Conservation (phyloP, 148 eudicot genomes). For the Nyssa sinensis region DNA sequence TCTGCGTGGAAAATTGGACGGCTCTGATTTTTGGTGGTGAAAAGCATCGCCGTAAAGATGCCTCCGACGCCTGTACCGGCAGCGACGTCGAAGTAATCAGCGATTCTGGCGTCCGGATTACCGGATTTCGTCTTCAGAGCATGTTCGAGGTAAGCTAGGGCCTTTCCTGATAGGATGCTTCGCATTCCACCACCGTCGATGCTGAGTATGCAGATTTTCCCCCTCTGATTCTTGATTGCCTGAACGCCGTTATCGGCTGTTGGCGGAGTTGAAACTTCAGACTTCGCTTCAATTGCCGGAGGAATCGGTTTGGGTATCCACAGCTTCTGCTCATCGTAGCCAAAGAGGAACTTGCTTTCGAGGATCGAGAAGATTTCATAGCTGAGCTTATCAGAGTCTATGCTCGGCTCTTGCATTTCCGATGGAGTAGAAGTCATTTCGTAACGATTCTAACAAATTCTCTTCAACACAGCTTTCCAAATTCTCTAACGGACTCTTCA, state of each 20-base stretch:
- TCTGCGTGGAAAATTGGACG: conserved; percentile 72
- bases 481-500: too few relatives aligned
- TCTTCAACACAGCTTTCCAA: neutral
- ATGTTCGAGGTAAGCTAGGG: conserved; percentile 63
- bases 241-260: conserved; percentile 25
- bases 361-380: conserved; percentile 89
- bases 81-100: conserved; percentile 83
- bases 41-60: conserved; percentile 78
- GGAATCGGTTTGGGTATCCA: conserved; percentile 59
- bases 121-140: conserved; percentile 66
- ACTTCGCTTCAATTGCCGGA: conserved; percentile 29
- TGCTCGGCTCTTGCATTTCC: conserved; percentile 74
- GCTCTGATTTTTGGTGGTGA: conserved; percentile 43
- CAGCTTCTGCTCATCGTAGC: conserved; percentile 68
- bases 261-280: conserved; percentile 18
- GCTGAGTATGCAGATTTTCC: conserved; percentile 73
- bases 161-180: conserved; percentile 67
- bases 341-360: conserved; percentile 80
- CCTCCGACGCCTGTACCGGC: conserved; percentile 88
- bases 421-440: conserved; percentile 18
- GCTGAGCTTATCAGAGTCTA: conserved; percentile 86
- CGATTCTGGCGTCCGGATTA: conserved; percentile 66
- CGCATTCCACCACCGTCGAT: conserved; percentile 90
- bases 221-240: conserved; percentile 68
- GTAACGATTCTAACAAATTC: neutral